Conservation (phyloP, 169 alveolate species). For the Cyclospora cayetanensis region DNA sequence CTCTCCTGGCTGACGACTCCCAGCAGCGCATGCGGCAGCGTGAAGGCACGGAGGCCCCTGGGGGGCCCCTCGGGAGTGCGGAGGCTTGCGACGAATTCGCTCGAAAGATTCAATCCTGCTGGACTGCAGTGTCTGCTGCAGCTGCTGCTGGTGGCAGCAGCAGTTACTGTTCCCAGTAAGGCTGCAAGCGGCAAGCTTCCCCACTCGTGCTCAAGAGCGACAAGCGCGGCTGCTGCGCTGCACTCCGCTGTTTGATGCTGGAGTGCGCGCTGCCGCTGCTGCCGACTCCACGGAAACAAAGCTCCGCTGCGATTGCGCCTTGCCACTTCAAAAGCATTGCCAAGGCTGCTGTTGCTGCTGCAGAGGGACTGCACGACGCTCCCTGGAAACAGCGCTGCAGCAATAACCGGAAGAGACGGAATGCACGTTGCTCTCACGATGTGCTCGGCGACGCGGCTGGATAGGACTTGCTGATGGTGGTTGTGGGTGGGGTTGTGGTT, state of each 20-base stretch:
- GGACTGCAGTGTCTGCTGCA: conserved; percentile 51
- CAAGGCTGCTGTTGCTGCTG: conserved; percentile 49
- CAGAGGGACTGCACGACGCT: conserved; percentile 13
- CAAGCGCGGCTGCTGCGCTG: conserved; percentile 8
- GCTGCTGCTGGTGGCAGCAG: conserved; percentile 40
- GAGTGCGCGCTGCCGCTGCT: conserved; percentile 35
- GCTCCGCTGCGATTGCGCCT: conserved; percentile 10
- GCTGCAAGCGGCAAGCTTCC: conserved; percentile 21
- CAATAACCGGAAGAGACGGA: conserved; percentile 38
- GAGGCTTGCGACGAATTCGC: conserved; percentile 1
- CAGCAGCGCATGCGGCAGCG: not conserved
- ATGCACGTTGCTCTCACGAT: conserved; percentile 38
- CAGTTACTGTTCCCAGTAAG: conserved; percentile 27
- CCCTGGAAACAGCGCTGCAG: conserved; percentile 56
- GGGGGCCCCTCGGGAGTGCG: conserved; percentile 55
- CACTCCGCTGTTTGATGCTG: conserved; percentile 2
- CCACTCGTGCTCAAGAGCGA: not conserved
- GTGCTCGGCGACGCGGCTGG: conserved; percentile 25
- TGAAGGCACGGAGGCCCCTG: conserved; percentile 7
- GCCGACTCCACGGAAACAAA: not conserved
- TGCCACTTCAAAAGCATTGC: conserved; percentile 30
- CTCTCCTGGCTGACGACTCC: not conserved
- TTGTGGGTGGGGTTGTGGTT: conserved; percentile 8
- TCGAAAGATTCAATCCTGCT: not conserved
- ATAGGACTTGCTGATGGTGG: not conserved